Evolutionary conservation across 106 monocot genomes (phyloP).

Genomic region (Acanthochlamys bracteata): DNA sequence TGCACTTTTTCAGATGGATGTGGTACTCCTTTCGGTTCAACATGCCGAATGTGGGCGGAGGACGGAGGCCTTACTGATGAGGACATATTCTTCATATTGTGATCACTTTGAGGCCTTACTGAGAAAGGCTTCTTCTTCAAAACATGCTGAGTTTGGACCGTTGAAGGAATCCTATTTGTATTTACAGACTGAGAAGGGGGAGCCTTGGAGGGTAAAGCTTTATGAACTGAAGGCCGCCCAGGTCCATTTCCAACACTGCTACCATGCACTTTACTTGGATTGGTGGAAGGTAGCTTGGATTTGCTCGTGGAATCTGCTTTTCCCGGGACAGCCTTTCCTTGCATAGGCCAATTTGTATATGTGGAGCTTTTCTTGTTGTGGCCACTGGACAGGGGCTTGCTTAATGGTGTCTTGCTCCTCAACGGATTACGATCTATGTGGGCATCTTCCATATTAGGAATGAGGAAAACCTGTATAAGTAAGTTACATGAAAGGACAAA

Average conservation of each 20-base stretch:
- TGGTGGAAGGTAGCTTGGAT: constrained; percentile 16
- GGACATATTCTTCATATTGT: constrained; percentile 12
- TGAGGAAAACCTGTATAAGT: constrained; percentile 59
- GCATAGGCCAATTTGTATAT: constrained; percentile 13
- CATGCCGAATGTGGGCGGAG: constrained; percentile 7
- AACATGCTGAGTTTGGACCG: no score
- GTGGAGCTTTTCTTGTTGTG: constrained; percentile 19
- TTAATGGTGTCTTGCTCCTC: constrained; percentile 21
- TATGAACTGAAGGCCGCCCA: constrained; percentile 12
- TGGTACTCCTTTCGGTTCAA: constrained; percentile 15
- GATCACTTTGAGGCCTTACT: constrained; percentile 14
- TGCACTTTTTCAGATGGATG: constrained; percentile 11
- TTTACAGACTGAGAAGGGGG: constrained; percentile 15
- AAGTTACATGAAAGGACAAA: constrained; percentile 34
- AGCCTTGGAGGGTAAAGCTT: constrained; percentile 23
- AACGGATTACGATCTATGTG: constrained; percentile 20
- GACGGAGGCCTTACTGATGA: constrained; percentile 18
- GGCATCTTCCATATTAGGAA: constrained; percentile 59
- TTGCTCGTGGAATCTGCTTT: constrained; percentile 22
- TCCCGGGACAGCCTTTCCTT: constrained; percentile 11
- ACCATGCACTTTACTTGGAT: constrained; percentile 19
- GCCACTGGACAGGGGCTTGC: constrained; percentile 12
- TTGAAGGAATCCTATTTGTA: constrained; percentile 28
- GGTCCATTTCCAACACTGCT: constrained; percentile 21
- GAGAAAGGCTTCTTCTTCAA: no score